Evolutionary conservation across 192 early-diverging fungal genomes (phyloP), one percentile per base, ranked within the genome.

Genomic region (Cladochytrium replicatum): DNA sequence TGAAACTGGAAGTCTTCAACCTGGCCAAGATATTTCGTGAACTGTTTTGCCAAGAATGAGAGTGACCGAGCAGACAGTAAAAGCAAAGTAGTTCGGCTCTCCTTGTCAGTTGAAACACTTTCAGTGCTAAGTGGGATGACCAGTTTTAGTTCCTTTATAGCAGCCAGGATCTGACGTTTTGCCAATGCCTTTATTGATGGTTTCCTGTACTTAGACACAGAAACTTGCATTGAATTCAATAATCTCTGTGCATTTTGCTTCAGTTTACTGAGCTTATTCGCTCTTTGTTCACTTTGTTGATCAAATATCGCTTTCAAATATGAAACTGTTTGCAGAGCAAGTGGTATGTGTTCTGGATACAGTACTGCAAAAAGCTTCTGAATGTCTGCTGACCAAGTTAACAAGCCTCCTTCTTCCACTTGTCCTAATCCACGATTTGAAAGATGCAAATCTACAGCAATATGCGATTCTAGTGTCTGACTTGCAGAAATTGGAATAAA

Each of bases 261-360:
- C 31, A 87, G 54, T 34, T 73, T 74, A 15, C 63, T 45, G 23
- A 82, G 63, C 27, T 86, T 76, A 4, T 60, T 46, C 15, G 72
- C 66, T 52, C 78, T 82, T 42, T 66, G 51, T 27, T 65, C 55
- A 30, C 70, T 81, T 11, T 74, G 58, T 31, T 75, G 55, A 21
- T 75, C 73, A 30, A 90, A 66, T 41, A 84, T 82, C 4, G 70
- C 68, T 4, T 67, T 69, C 51, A 84, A 88, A 52, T 77, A 87
- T 27, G 17, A 30, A 41, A 1, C 41, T 41, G 2, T 13, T 8
- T 30, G 39, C 31, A 8, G 43, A 11, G 7, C 50, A 32, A 4
- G 39, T 2, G 2, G 24, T n/a, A n/a, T n/a, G n/a, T n/a, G n/a
- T n/a, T n/a, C n/a, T n/a, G n/a, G n/a, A n/a, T n/a, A n/a, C n/a